Conservation (phyloP, 2,329 filamentous ascomycete genomes). For the Aspergillus pseudotamarii region DNA sequence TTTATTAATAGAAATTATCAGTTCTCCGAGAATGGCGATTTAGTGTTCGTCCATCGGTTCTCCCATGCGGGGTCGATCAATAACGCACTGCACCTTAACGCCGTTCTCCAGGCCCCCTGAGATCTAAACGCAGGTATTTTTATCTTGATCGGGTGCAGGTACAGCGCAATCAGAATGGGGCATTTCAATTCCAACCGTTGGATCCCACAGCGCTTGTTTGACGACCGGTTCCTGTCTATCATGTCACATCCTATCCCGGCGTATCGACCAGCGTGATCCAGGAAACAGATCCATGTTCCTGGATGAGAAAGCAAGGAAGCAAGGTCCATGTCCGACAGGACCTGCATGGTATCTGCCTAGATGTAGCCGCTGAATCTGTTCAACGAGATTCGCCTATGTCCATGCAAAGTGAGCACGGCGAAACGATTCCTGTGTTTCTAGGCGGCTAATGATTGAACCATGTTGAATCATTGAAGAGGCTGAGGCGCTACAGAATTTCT, state of each 20-base stretch:
- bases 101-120: not conserved
- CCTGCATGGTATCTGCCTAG: not conserved
- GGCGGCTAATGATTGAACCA: not conserved
- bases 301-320: not conserved
- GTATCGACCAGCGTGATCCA: not conserved
- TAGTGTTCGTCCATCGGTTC: not conserved
- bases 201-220: not conserved
- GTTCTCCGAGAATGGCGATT: not conserved
- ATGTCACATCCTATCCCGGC: not conserved
- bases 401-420: not conserved
- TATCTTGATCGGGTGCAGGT: not conserved
- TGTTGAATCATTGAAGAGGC: not conserved
- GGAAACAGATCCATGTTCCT: not conserved
- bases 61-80: slow-evolving; percentile 5
- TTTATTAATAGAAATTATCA: slow-evolving; percentile 3
- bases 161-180: not conserved
- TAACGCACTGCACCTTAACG: not conserved
- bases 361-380: not conserved
- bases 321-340: not conserved
- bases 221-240: not conserved
- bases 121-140: slow-evolving; percentile 4
- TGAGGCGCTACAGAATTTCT: not conserved
- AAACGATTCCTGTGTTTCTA: not conserved
- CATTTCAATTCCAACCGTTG: not conserved
- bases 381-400: not conserved